Base-by-base conservation (phyloP, 2,329 filamentous ascomycete genomes). In the Cyanodermella asteris region DNA sequence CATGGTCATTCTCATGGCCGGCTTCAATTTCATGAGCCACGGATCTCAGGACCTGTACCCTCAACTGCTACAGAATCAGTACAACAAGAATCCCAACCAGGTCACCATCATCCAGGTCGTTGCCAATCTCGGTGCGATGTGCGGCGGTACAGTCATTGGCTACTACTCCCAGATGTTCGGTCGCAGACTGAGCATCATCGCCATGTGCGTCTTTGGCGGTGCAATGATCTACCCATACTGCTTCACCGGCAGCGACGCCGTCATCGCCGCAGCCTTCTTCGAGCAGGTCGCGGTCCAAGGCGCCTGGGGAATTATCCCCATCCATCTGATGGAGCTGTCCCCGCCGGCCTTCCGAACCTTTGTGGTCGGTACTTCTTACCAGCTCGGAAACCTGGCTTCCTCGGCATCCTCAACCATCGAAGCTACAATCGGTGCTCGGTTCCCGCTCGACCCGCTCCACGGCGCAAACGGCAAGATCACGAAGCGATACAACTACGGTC, bases 11-110 rank as follows among this genome's bases (percentile, higher is more conserved):
- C 56, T 91, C 19, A 90, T 90, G 77, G 72, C 77, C 2, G 78
- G 78, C 4, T 87, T 91, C 56, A 91, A 90, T 50, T 90, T 87
- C 43, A 81, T 87, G 74, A 51, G 70, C 11, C 76, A 82, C 42
- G 75, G 75, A 27, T 73, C 66, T 13, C 68, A 74, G 38, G 65
- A 72, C 44, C 45, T 69, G 3, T 71, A 68, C 34, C 63, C 61
- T 1, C 66, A 63, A 4, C 61, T 70, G 53, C 41, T 68, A 9
- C 38, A 50, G 47, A 75, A 59, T 34, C 56, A 66, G 36, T 65
- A 59, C 43, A 47, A 52, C 27, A 67, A 68, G 46, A 54, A 50
- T 6, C 28, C 55, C 22, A 53, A 66, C 41, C 50, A 58, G 28
- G 59, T 76, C 11, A 78, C 72, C 0, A 57, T 77, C 3, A 76